Base-by-base conservation (phyloP, 2,329 filamentous ascomycete species). In the Diplodia sapinea region DNA sequence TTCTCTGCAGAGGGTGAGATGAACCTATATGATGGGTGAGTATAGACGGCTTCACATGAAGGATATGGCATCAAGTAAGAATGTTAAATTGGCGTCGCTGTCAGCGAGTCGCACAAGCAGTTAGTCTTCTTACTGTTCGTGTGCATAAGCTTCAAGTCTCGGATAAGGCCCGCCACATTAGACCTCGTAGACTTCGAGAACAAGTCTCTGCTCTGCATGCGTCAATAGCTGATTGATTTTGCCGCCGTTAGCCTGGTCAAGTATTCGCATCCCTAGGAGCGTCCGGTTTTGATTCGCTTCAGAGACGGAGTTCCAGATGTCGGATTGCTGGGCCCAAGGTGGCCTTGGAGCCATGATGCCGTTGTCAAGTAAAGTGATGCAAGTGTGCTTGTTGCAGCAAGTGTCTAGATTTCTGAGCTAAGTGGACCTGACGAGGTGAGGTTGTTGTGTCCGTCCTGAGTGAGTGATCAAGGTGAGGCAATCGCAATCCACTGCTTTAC, bases 91-190 rank as follows among this genome's bases (percentile, higher is more conserved):
- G 29, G 15, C 29, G 8, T n/a, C 36, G 26, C 36, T 2, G 11
- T n/a, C 8, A 8, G 26, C 5, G n/a, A 61, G 23, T 29, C 23
- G 26, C 57, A n/a, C n/a, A 17, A 29, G 47, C 33, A 63, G 47
- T 17, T 3, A 62, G 40, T 49, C 13, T 36, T 51, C 59, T 63
- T 63, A 63, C 59, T 63, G 59, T 38, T 51, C 59, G 31, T 51
- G 15, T 6, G 59, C 59, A 15, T 15, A 29, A 9, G 50, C 59
- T 1, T 63, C 47, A 26, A 63, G 12, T 12, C 11, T 47, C 4
- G 31, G 8, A 20, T 26, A 20, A 51, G 31, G 9, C 8, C 31
- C 59, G 1, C 15, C 31, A 1, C 9, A n/a, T 13, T 17, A 1
- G 13, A 3, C n/a, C 31, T 63, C 43, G 13, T 63, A 40, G 29